These are phyloP conservation scores for Ruellia speciosa DNA, from an alignment of 305 asterid genomes.

Conservation along the genomic window DNA sequence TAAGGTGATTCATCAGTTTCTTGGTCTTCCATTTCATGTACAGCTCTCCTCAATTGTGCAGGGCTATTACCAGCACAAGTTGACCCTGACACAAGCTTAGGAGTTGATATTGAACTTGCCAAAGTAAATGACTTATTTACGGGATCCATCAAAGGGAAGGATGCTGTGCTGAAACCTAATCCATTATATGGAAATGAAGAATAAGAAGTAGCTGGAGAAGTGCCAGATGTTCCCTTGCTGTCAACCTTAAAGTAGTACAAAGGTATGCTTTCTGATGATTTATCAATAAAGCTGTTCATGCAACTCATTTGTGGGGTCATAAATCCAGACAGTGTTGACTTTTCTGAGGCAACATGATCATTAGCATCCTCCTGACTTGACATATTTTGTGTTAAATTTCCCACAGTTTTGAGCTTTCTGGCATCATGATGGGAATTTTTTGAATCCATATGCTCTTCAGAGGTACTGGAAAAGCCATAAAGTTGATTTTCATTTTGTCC, in stretches of 20 bases:
- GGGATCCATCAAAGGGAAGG: slow-evolving; percentile 91
- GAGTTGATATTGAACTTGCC: slow-evolving; percentile 69
- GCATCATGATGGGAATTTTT: slow-evolving; percentile 39
- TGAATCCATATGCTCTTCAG: slow-evolving; percentile 32
- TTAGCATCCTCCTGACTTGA: slow-evolving; percentile 36
- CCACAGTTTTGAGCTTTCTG: slow-evolving; percentile 46
- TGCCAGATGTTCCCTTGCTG: slow-evolving; percentile 41
- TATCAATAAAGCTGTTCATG: slow-evolving; percentile 81
- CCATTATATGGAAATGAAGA: slow-evolving; percentile 51
- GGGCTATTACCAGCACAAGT: slow-evolving; percentile 69
- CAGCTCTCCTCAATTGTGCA: slow-evolving; percentile 76
- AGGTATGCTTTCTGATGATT: slow-evolving; percentile 88
- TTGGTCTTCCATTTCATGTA: slow-evolving; percentile 87
- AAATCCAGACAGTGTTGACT: slow-evolving; percentile 85
- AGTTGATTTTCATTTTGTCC: slow-evolving; percentile 42
- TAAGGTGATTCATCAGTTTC: slow-evolving; percentile 65
- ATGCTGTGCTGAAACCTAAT: slow-evolving; percentile 76
- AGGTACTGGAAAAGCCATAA: slow-evolving; percentile 30
- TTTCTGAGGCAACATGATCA: slow-evolving; percentile 70
- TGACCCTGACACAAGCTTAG: slow-evolving; percentile 77
- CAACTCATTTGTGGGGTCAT: slow-evolving; percentile 90
- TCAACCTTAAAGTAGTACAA: slow-evolving; percentile 84
- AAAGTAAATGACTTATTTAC: slow-evolving; percentile 72
- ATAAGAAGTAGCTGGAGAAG: slow-evolving; percentile 51
- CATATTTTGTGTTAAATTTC: slow-evolving; percentile 43